phyloP scores from a whole-genome alignment of 345 rosid species.

The Dipteronia dyeriana region DNA sequence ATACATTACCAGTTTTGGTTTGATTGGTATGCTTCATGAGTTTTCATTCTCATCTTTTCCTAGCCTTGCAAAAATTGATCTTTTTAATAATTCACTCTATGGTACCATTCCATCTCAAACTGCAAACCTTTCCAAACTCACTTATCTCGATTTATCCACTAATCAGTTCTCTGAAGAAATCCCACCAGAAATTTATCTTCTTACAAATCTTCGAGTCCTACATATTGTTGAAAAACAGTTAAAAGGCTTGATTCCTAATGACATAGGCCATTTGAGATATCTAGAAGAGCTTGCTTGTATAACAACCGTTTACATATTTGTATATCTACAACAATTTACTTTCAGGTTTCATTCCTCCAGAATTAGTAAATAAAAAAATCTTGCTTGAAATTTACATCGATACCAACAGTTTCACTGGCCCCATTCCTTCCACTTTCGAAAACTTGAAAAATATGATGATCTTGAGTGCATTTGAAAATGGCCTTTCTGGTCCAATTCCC shows the following conservation, averaged over 20 bases:
- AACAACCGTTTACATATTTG: not conserved
- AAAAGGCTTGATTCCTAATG: conserved; percentile 23
- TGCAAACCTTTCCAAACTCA: conserved; percentile 25
- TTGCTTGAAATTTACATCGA: conserved; percentile 25
- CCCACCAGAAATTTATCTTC: conserved; percentile 25
- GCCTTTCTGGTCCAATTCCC: conserved; percentile 34
- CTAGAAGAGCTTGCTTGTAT: conserved; percentile 5
- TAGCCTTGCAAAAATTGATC: conserved; percentile 26
- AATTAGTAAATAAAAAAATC: conserved; percentile 23
- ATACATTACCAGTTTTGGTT: conserved; percentile 21
- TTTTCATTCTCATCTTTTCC: conserved; percentile 30
- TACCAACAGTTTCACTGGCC: conserved; percentile 29
- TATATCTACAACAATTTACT: conserved; percentile 25
- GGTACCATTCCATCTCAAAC: conserved; percentile 32
- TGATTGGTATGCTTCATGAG: conserved; percentile 27
- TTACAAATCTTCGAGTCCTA: conserved; percentile 18
- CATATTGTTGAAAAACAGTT: conserved; percentile 21
- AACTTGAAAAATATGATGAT: conserved; percentile 17
- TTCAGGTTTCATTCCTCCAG: conserved; percentile 22
- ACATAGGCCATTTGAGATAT: not conserved
- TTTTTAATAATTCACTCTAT: conserved; percentile 24
- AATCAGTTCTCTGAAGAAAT: conserved; percentile 21
- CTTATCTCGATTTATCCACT: conserved; percentile 23
- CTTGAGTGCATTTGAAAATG: too few species aligned
- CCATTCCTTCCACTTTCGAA: conserved; percentile 31